Percentiles rank a stretch among this genome's conserved stretches.
These are phyloP conservation scores for Scheffersomyces lignosus DNA, from an alignment of 805 yeast genomes.

Conservation along the genomic window DNA sequence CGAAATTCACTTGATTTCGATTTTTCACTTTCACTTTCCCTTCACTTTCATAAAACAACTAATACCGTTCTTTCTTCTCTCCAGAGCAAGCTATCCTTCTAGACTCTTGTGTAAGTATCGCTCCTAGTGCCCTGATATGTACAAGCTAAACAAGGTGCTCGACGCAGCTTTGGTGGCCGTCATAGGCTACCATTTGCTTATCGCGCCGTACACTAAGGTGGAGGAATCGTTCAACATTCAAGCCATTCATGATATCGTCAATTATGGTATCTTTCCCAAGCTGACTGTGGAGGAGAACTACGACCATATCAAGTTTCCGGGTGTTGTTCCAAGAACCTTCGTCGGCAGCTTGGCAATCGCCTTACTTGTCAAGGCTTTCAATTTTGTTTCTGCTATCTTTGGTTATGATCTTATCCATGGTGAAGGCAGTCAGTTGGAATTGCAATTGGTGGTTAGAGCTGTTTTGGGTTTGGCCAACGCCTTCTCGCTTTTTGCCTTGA, in stretches of 20 bases:
- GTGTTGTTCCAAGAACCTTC: constrained; percentile 86
- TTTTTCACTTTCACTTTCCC: too few relatives aligned
- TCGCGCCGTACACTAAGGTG: constrained; percentile 85
- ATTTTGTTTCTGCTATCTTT: constrained; percentile 10
- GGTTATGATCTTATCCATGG: constrained; percentile 20
- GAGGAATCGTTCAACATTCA: constrained; percentile 93
- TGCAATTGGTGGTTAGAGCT: constrained; percentile 53
- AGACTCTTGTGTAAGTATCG: too few relatives aligned
- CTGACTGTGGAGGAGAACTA: constrained; percentile 40
- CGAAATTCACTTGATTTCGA: too few relatives aligned
- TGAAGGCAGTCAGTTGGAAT: constrained; percentile 27
- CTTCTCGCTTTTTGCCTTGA: constrained; percentile 49
- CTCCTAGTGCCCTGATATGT: too few relatives aligned
- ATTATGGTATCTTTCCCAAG: constrained; percentile 51
- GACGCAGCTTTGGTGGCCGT: constrained; percentile 34
- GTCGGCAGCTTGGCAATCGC: constrained; percentile 65
- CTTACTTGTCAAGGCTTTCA: constrained; percentile 38
- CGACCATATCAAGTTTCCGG: constrained; percentile 82
- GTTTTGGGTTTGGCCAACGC: constrained; percentile 65
- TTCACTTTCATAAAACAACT: too few relatives aligned
- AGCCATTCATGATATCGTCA: constrained; percentile 79
- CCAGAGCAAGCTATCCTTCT: too few relatives aligned
- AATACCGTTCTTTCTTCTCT: too few relatives aligned
- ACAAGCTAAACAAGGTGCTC: constrained; percentile 15
- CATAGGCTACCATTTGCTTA: constrained; percentile 48